Evolutionary conservation across 257 asterid species (phyloP).

Genomic region (Primulina tabacum): DNA sequence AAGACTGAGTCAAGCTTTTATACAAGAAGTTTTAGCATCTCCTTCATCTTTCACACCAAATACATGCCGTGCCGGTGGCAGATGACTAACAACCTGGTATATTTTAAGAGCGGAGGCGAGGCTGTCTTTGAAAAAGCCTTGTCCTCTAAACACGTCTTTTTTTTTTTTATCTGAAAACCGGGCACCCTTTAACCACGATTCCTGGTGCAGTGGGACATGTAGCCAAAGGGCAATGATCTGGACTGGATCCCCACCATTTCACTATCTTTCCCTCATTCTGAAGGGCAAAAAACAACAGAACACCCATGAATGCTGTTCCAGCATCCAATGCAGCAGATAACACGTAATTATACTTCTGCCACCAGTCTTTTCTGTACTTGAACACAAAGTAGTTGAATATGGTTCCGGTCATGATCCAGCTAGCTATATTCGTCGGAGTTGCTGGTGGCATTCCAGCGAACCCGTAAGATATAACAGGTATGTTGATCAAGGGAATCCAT

Average conservation of each 20-base stretch:
- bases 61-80: neutral
- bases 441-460: conserved; percentile 98
- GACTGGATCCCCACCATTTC: conserved; percentile 90
- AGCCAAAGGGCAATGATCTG: conserved; percentile 88
- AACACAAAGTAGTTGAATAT: conserved; percentile 83
- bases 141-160: neutral
- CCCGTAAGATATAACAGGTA: conserved; percentile 82
- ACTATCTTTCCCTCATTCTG: conserved; percentile 64
- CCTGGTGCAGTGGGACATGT: conserved; percentile 92
- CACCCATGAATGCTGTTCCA: conserved; percentile 96
- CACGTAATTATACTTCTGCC: conserved; percentile 86
- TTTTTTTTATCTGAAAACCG: conserved; percentile 55
- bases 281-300: conserved; percentile 65
- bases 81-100: too few relatives aligned
- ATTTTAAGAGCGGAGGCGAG: too few relatives aligned
- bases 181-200: conserved; percentile 66
- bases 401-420: conserved; percentile 79
- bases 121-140: neutral
- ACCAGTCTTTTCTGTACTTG: conserved; percentile 73
- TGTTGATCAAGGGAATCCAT: conserved; percentile 84
- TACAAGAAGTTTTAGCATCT: too few relatives aligned
- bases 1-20: conserved; percentile 17
- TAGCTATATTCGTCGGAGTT: conserved; percentile 89
- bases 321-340: conserved; percentile 92
- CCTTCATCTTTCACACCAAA: neutral